Base-by-base conservation (phyloP, 768 basidiomycete genomes). In the Tulasnella sp. region DNA sequence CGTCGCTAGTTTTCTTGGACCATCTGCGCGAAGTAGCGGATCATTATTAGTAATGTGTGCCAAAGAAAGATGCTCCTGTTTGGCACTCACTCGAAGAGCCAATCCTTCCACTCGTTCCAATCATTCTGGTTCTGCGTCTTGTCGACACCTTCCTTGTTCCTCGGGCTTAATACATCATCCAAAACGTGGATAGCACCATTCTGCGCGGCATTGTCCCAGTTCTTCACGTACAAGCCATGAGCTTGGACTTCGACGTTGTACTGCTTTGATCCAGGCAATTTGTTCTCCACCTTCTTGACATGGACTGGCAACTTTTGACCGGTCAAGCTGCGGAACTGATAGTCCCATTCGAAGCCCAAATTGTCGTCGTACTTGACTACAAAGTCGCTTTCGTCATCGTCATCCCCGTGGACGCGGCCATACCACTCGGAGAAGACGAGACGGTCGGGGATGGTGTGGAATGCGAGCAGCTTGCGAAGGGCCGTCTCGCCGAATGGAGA, bases 401-500 rank as follows among this genome's bases (percentile, higher is more conserved):
- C 34, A 22, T 77, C 52, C 29, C 17, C 37, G 22, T 29, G 34
- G 39, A 52, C 77, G 31, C 22, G 54, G 25, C 29, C 25, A 36
- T 45, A 40, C 77, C 77, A 77, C 49, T 77, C 77, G 75, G 74
- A 38, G 67, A 42, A 75, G 64, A 77, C 67, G 58, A 77, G 34
- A 34, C 40, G 38, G 25, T 75, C 19, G 54, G 77, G 77, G 72
- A 78, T 49, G 74, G 80, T 79, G 79, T 84, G 83, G 79, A 82
- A 84, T 17, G 78, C 78, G 37, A 84, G 78, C 40, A 84, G 67
- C 76, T 83, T 83, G 37, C 76, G 76, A 45, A 84, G 76, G 29
- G 79, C 81, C 17, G 71, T 38, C 37, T 80, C 77, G 45, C 83
- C 83, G 77, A 82, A 82, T 1, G 82, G 82, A 9, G 82, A 83